Evolutionary conservation across 352 stramenopile genomes (phyloP).

Genomic region (Phytophthora pseudosyringae): DNA sequence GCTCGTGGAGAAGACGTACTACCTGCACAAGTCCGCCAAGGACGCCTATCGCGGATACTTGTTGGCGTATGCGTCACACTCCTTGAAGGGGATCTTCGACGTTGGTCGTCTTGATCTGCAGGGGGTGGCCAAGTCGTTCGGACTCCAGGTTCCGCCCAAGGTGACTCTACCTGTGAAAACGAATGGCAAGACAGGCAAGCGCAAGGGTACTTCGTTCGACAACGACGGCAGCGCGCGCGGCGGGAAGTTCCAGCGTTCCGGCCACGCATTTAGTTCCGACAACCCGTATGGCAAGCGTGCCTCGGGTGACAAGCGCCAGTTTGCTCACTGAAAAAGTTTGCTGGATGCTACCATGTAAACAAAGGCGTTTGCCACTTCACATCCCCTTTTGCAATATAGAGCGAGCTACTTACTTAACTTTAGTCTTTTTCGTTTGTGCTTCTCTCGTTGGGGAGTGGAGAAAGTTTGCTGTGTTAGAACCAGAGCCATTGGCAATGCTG

Average conservation of each 20-base stretch:
- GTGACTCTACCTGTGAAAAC: slow-evolving; percentile 95
- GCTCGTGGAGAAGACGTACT: slow-evolving; percentile 99
- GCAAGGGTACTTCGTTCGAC: slow-evolving; percentile 68
- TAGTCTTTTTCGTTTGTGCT: neutral
- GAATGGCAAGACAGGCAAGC: slow-evolving; percentile 77
- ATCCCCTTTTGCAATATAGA: slow-evolving; percentile 43
- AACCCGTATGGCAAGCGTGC: slow-evolving; percentile 97
- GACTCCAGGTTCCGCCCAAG: slow-evolving; percentile 96
- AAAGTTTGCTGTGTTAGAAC: neutral
- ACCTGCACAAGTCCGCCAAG: slow-evolving; percentile 97
- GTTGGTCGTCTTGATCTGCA: slow-evolving; percentile 97
- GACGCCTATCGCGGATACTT: slow-evolving; percentile 99
- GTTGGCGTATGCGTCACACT: slow-evolving; percentile 97
- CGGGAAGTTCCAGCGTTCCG: slow-evolving; percentile 79
- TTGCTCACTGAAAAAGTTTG: slow-evolving; percentile 63
- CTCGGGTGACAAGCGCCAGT: slow-evolving; percentile 94
- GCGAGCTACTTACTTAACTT: slow-evolving; percentile 21
- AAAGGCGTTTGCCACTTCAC: slow-evolving; percentile 24
- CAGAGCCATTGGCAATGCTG: neutral
- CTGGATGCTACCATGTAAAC: slow-evolving; percentile 36
- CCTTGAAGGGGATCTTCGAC: slow-evolving; percentile 99
- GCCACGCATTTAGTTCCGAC: slow-evolving; percentile 96
- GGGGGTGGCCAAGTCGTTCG: slow-evolving; percentile 97
- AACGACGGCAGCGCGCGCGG: slow-evolving; percentile 50
- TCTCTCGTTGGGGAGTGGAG: neutral